Conservation (phyloP, 1,284 basidiomycete species). For the Hypsizygus ulmarius region DNA sequence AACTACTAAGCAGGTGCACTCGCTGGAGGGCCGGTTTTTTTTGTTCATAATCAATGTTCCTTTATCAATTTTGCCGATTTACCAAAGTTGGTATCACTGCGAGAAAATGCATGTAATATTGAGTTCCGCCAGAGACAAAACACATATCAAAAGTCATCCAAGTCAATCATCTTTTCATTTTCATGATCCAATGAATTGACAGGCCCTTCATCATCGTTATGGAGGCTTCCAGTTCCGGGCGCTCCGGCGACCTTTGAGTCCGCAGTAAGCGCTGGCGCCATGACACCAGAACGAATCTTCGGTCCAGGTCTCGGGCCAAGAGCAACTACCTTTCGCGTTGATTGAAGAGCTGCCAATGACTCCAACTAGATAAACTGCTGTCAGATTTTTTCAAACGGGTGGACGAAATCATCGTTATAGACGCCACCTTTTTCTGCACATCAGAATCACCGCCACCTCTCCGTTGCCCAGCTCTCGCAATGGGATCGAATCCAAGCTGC, state of each 20-base stretch:
- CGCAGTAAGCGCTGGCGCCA: slow-evolving; percentile 24
- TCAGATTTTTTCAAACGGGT: slow-evolving; percentile 3
- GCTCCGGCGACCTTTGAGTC: not conserved
- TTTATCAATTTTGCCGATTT: too few relatives aligned
- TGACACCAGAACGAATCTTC: slow-evolving; percentile 50
- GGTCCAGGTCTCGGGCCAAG: slow-evolving; percentile 56
- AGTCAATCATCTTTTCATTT: slow-evolving; percentile 14
- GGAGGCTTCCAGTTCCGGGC: not conserved
- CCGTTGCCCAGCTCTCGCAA: slow-evolving; percentile 46
- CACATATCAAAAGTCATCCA: slow-evolving; percentile 10
- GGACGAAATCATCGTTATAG: not conserved
- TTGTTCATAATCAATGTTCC: too few relatives aligned
- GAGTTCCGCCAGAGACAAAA: too few relatives aligned
- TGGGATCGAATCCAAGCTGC: slow-evolving; percentile 72
- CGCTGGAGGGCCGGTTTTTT: too few relatives aligned
- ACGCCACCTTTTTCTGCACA: slow-evolving; percentile 55
- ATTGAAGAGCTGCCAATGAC: slow-evolving; percentile 46
- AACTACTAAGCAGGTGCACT: too few relatives aligned
- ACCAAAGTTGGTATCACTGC: too few relatives aligned
- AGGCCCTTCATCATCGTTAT: slow-evolving; percentile 10
- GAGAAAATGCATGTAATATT: too few relatives aligned
- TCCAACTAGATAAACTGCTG: slow-evolving; percentile 40
- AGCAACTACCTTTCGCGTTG: slow-evolving; percentile 45
- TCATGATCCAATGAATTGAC: slow-evolving; percentile 2
- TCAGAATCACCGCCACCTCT: slow-evolving; percentile 34